A percentile compares a stretch with the other conserved stretches of the same genome.
These are phyloP conservation scores for Fomitopsis pulvina DNA, from an alignment of 768 basidiomycete species.

Conservation along the genomic window DNA sequence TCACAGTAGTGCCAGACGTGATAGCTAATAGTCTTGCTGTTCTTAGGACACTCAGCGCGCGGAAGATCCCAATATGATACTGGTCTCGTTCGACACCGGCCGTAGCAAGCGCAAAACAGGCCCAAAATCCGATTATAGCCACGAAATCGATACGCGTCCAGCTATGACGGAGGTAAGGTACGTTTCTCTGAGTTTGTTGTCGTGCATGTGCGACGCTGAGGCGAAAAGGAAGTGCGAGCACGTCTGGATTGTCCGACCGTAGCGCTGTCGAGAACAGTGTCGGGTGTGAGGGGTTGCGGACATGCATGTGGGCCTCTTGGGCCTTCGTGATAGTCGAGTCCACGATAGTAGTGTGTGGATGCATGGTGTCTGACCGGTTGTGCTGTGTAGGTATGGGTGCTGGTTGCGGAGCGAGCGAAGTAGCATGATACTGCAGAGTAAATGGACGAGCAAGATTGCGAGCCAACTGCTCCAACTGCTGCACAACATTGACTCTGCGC, in stretches of 20 bases:
- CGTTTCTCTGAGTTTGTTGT: slow-evolving; percentile 53
- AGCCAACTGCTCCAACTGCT: slow-evolving; percentile 38
- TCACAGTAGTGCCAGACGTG: slow-evolving; percentile 86
- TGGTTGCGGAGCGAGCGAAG: slow-evolving; percentile 4
- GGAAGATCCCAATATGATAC: slow-evolving; percentile 79
- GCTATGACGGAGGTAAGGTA: slow-evolving; percentile 88
- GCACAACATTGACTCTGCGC: slow-evolving; percentile 40
- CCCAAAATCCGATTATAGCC: slow-evolving; percentile 85
- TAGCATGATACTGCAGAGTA: slow-evolving; percentile 30
- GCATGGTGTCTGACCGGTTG: slow-evolving; percentile 25
- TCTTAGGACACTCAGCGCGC: slow-evolving; percentile 82
- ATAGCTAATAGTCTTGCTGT: slow-evolving; percentile 78
- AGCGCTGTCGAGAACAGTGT: slow-evolving; percentile 46
- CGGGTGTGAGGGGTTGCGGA: slow-evolving; percentile 40
- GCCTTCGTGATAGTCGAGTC: slow-evolving; percentile 29
- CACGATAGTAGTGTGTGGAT: slow-evolving; percentile 24
- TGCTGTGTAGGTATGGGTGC: slow-evolving; percentile 11
- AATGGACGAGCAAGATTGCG: slow-evolving; percentile 50
- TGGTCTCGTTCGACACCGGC: slow-evolving; percentile 57
- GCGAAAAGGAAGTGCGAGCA: slow-evolving; percentile 54
- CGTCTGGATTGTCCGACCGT: slow-evolving; percentile 34
- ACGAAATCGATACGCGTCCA: slow-evolving; percentile 90
- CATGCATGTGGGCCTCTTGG: slow-evolving; percentile 30
- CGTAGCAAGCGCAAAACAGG: slow-evolving; percentile 67
- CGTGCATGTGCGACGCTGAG: slow-evolving; percentile 50